Evolutionary conservation across 2,329 filamentous ascomycete species (phyloP).

Genomic region (Basipetospora sp.): DNA sequence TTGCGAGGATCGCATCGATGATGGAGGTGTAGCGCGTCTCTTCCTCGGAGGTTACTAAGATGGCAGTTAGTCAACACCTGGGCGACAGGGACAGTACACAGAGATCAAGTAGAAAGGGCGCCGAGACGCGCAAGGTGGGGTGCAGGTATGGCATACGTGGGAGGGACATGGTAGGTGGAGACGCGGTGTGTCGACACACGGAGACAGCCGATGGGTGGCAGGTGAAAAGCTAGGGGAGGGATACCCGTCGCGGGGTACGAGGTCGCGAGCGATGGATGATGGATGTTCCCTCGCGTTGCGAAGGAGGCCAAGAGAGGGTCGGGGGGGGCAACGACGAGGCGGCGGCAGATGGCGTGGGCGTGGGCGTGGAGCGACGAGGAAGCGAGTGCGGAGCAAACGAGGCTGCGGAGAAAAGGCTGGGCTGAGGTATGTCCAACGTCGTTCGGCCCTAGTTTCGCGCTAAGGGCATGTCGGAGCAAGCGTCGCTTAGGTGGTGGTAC

Average conservation of each 20-base stretch:
- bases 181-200: neutral
- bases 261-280: neutral
- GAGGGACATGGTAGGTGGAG: constrained; percentile 3
- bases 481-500: no score
- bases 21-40: constrained; percentile 38
- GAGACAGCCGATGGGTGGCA: neutral
- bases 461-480: no score
- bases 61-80: neutral
- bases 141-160: neutral
- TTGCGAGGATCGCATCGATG: constrained; percentile 44
- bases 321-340: no score
- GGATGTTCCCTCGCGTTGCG: no score
- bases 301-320: no score
- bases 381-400: no score
- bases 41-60: constrained; percentile 35
- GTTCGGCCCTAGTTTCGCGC: no score
- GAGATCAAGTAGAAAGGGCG: neutral
- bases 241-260: neutral
- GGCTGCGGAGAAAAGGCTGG: no score
- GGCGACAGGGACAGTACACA: no score
- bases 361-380: no score
- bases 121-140: neutral
- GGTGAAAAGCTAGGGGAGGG: neutral
- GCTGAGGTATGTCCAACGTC: no score
- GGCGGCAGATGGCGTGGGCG: no score